Evolutionary conservation across 805 yeast species (phyloP).

Genomic region (Metschnikowia cubensis): DNA sequence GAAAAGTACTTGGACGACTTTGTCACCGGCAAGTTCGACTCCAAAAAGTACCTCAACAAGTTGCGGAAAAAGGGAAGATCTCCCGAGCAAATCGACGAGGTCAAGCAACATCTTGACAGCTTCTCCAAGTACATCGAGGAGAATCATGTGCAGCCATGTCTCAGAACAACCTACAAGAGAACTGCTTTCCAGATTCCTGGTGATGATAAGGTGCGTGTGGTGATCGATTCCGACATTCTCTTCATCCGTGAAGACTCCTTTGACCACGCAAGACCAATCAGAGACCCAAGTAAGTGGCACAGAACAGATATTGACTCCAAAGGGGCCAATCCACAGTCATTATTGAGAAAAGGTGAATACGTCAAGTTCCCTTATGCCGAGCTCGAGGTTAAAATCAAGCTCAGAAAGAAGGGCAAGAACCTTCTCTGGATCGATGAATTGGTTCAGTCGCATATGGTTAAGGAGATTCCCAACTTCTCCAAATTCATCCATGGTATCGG

Average conservation of each 20-base stretch:
- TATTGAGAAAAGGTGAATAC: constrained; percentile 82
- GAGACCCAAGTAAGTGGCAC: constrained; percentile 90
- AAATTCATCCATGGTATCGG: constrained; percentile 93
- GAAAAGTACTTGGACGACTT: constrained; percentile 79
- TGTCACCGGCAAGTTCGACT: constrained; percentile 47
- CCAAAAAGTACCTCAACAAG: constrained; percentile 53
- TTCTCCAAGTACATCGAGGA: constrained; percentile 61
- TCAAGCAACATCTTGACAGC: constrained; percentile 52
- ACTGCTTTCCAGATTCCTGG: constrained; percentile 98
- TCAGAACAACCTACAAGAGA: constrained; percentile 83
- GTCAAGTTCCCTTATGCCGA: constrained; percentile 81
- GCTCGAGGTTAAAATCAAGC: constrained; percentile 76
- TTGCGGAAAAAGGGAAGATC: constrained; percentile 60
- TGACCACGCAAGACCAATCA: constrained; percentile 78
- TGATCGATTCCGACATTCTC: constrained; percentile 82
- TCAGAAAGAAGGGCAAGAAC: constrained; percentile 43
- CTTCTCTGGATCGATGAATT: constrained; percentile 82
- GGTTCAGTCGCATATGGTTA: constrained; percentile 70
- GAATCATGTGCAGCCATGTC: constrained; percentile 72
- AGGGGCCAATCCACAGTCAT: constrained; percentile 61
- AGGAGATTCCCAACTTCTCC: constrained; percentile 91
- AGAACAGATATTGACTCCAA: constrained; percentile 84
- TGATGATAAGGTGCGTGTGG: constrained; percentile 86
- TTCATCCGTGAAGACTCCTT: constrained; percentile 90
- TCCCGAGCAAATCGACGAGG: constrained; percentile 47